phyloP scores from a whole-genome alignment of 73 alveolate species.

The Stentor coeruleus region DNA sequence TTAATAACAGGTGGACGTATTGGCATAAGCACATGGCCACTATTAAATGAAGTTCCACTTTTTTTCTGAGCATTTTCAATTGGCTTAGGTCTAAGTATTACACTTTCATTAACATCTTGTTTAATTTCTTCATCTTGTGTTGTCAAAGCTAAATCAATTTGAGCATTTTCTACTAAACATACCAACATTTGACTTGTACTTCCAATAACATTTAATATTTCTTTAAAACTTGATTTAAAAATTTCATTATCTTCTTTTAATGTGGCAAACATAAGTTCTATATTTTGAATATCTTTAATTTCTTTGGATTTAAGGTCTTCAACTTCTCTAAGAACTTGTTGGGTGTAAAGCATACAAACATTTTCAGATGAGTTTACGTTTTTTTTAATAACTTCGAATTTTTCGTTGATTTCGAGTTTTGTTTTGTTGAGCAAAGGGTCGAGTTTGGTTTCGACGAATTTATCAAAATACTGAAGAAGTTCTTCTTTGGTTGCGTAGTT shows the following conservation, averaged over 20 bases:
- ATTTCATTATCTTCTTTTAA: not conserved
- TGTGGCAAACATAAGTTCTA: not conserved
- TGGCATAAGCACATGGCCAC: not conserved
- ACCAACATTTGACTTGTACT: not conserved
- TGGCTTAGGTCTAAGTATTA: not conserved
- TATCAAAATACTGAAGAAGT: not conserved
- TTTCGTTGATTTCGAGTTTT: not conserved
- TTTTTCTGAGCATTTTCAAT: not conserved
- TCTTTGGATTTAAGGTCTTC: slow-evolving; percentile 7
- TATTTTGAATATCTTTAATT: not conserved
- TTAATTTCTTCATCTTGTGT: slow-evolving; percentile 23
- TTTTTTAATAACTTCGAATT: slow-evolving; percentile 3
- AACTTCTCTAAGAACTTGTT: not conserved
- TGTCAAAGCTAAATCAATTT: slow-evolving; percentile 21
- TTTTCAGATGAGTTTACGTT: not conserved
- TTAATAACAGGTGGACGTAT: not conserved
- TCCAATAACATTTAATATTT: not conserved
- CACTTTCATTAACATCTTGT: no score
- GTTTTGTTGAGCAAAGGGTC: not conserved
- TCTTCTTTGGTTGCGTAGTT: not conserved
- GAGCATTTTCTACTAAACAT: slow-evolving; percentile 14
- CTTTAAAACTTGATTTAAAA: not conserved
- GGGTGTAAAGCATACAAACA: not conserved
- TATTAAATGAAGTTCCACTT: not conserved
- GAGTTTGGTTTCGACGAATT: not conserved